A percentile compares a stretch with the other conserved stretches of the same genome.
phyloP scores from a whole-genome alignment of 331 rosid genomes.

The Spiraea crenata region DNA sequence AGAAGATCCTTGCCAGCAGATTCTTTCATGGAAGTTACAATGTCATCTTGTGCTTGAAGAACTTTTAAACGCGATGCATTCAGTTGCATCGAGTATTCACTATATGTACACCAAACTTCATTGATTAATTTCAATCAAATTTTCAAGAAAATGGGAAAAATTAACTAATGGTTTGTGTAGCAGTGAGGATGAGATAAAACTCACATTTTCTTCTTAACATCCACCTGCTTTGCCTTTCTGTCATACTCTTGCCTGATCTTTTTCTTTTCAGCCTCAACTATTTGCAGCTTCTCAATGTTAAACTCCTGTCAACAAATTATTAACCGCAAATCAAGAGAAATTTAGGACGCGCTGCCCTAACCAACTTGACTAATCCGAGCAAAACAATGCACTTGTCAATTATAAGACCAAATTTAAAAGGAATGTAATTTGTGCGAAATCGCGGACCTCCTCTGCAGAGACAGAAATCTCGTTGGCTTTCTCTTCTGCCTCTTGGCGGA shows the following conservation, averaged over 20 bases:
- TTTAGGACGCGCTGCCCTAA: no score
- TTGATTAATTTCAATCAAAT: not conserved
- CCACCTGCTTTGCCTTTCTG: conserved; percentile 79
- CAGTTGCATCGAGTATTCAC: conserved; percentile 88
- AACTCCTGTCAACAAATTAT: conserved; percentile 48
- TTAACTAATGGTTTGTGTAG: not conserved
- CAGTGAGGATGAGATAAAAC: not conserved
- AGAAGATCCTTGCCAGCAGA: conserved; percentile 56
- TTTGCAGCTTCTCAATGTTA: conserved; percentile 78
- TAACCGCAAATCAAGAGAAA: not conserved
- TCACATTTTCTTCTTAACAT: conserved; percentile 76
- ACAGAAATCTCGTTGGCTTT: conserved; percentile 71
- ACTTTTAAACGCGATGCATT: conserved; percentile 83
- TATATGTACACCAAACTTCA: conserved; percentile 18
- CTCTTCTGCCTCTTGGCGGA: conserved; percentile 77
- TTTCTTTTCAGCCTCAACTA: conserved; percentile 82
- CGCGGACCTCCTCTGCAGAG: conserved; percentile 57
- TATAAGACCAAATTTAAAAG: no score
- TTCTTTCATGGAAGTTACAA: conserved; percentile 72
- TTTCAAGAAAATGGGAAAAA: no score
- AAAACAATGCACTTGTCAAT: no score
- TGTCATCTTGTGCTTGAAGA: conserved; percentile 90
- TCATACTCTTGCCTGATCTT: conserved; percentile 85
- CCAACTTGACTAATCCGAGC: no score
- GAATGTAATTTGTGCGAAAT: no score